A percentile compares a stretch with the other conserved stretches of the same genome.
phyloP scores from a whole-genome alignment of 352 stramenopile genomes.

The Thraustotheca clavata region DNA sequence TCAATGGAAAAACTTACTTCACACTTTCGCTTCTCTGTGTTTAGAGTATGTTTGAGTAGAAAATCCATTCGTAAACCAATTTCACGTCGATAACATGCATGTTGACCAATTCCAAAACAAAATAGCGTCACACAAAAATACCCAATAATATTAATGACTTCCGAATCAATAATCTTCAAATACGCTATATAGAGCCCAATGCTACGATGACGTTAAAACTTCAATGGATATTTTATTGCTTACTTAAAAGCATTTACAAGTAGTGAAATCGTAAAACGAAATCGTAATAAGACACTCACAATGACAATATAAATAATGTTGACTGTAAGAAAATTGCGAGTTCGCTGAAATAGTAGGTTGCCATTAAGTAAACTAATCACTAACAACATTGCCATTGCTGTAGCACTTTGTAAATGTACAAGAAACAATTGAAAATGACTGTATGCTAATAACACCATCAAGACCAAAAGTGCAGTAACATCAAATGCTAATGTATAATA shows the following conservation, averaged over 20 bases:
- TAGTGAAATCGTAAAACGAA: slow-evolving; percentile 48
- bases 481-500: background rate
- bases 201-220: slow-evolving; percentile 26
- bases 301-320: slow-evolving; percentile 49
- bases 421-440: slow-evolving; percentile 36
- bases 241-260: slow-evolving; percentile 24
- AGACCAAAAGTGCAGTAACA: background rate
- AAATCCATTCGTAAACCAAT: slow-evolving; percentile 61
- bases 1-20: slow-evolving; percentile 23
- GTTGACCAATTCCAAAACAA: slow-evolving; percentile 29
- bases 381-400: slow-evolving; percentile 27
- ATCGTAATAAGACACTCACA: slow-evolving; percentile 43
- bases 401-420: slow-evolving; percentile 30
- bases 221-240: background rate
- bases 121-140: slow-evolving; percentile 11
- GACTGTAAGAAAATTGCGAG: slow-evolving; percentile 31
- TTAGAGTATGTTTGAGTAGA: slow-evolving; percentile 66
- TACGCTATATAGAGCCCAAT: slow-evolving; percentile 33
- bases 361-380: slow-evolving; percentile 28
- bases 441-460: background rate
- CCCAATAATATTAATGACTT: slow-evolving; percentile 19
- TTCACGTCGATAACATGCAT: slow-evolving; percentile 51
- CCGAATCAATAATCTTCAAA: slow-evolving; percentile 4
- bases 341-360: slow-evolving; percentile 1
- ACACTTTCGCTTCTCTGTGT: slow-evolving; percentile 70